Evolutionary conservation across 192 early-diverging fungal genomes (phyloP), one percentile per base, ranked within the genome.

Genomic region (Cladochytrium replicatum): DNA sequence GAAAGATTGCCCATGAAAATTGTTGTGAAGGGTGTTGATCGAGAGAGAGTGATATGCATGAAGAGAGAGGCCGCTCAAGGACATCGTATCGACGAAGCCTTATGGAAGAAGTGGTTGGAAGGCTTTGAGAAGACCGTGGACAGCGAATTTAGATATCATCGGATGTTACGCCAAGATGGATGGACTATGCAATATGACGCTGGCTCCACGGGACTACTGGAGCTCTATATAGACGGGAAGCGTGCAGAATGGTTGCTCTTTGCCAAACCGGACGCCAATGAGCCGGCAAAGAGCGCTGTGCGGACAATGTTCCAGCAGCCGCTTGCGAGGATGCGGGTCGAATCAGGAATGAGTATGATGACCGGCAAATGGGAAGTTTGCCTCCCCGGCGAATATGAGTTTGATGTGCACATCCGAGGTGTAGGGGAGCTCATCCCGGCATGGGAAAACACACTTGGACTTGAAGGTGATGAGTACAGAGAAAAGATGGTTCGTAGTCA

Each of bases 401-500:
- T 71, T 47, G 27, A 52, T 2, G 48, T 71, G 2, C 30, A 37
- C 8, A 31, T 71, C 3, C 50, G 32, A 11, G 69, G 69, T 2
- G 28, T 46, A n/a, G 59, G 60, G 0, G 54, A 60, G 11, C 47
- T 63, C 1, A 50, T 71, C 9, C 52, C 52, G 8, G 66, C 69
- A 7, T 71, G 69, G 69, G 58, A 71, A 46, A 54, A 60, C 2
- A 29, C 47, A 4, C 6, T 71, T 6, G 69, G 69, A 7, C 25
- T 56, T n/a, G 50, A 61, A 41, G 61, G 46, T 9, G n/a, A n/a
- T n/a, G 41, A 44, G 27, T 58, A 58, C 29, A 43, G 60, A 29
- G 43, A 43, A n/a, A 49, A 31, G 29, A 55, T 60, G 47, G 57
- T 58, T 45, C 67, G 64, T 60, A 58, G 61, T 17, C 15, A 50